phyloP scores from a whole-genome alignment of 495 filamentous ascomycete species.

The Apiosordaria backusii region DNA sequence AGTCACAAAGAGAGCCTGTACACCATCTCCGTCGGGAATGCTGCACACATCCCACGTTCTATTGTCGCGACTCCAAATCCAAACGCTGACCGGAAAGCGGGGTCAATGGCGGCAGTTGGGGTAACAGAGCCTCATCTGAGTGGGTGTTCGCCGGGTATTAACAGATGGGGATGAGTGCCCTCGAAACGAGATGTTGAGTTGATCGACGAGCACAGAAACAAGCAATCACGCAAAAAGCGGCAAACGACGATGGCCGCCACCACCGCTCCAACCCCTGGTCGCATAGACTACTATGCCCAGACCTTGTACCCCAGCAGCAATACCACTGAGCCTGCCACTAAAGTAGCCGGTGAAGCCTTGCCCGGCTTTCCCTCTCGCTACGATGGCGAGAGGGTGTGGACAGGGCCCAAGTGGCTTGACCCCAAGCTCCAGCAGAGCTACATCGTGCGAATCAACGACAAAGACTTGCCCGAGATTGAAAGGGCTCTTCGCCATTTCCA shows the following conservation, averaged over 20 bases:
- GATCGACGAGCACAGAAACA: background rate
- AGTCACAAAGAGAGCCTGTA: background rate
- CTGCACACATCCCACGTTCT: background rate
- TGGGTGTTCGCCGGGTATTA: background rate
- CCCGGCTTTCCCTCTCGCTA: background rate
- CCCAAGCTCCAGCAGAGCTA: background rate
- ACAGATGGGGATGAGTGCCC: background rate
- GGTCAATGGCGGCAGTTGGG: background rate
- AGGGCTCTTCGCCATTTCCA: background rate
- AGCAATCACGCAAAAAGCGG: background rate
- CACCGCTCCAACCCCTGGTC: background rate
- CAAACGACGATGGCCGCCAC: background rate
- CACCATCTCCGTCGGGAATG: background rate
- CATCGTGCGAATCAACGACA: background rate
- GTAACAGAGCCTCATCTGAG: background rate
- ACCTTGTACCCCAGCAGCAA: background rate
- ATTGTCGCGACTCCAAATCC: background rate
- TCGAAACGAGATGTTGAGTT: background rate
- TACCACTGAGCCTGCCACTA: background rate
- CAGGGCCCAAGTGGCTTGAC: background rate
- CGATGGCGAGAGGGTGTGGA: background rate
- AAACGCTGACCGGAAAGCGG: background rate
- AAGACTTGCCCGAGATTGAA: background rate
- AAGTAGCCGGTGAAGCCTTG: background rate
- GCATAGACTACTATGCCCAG: background rate